Conservation (phyloP, 371 early-diverging fungal species). For the Cokeromyces recurvatus region DNA sequence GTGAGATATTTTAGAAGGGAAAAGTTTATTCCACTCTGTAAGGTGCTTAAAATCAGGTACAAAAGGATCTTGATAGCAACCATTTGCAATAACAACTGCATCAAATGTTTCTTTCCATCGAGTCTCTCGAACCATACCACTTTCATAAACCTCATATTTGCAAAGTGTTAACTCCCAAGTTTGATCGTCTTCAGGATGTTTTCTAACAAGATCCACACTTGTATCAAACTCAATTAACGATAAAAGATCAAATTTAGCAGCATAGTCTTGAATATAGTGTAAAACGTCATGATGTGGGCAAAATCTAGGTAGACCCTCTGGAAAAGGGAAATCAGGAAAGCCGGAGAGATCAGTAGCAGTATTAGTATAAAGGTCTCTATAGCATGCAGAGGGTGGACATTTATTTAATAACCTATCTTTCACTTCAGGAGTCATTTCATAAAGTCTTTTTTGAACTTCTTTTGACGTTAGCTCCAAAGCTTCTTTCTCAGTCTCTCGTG, state of each 20-base stretch:
- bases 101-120: slow-evolving; percentile 33
- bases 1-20: slow-evolving; percentile 24
- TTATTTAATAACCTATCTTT: slow-evolving; percentile 3
- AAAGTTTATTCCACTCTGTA: slow-evolving; percentile 20
- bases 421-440: slow-evolving; percentile 16
- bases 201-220: slow-evolving; percentile 11
- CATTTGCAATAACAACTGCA: slow-evolving; percentile 36
- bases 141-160: slow-evolving; percentile 8
- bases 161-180: slow-evolving; percentile 19
- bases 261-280: slow-evolving; percentile 10
- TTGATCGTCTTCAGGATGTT: slow-evolving; percentile 2
- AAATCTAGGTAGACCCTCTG: neutral
- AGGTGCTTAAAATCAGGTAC: slow-evolving; percentile 29
- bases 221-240: slow-evolving; percentile 23
- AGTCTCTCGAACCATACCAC: slow-evolving; percentile 8
- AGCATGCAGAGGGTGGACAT: slow-evolving; percentile 18
- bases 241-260: slow-evolving; percentile 5
- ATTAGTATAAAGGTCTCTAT: slow-evolving; percentile 18
- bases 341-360: neutral
- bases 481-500: neutral
- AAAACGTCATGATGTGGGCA: neutral
- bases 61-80: slow-evolving; percentile 26
- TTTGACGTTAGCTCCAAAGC: neutral
- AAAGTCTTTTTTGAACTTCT: slow-evolving; percentile 2
- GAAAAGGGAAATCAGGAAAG: slow-evolving; percentile 8